phyloP scores from a whole-genome alignment of 805 yeast species.

The Pichia thaimueangensis region DNA sequence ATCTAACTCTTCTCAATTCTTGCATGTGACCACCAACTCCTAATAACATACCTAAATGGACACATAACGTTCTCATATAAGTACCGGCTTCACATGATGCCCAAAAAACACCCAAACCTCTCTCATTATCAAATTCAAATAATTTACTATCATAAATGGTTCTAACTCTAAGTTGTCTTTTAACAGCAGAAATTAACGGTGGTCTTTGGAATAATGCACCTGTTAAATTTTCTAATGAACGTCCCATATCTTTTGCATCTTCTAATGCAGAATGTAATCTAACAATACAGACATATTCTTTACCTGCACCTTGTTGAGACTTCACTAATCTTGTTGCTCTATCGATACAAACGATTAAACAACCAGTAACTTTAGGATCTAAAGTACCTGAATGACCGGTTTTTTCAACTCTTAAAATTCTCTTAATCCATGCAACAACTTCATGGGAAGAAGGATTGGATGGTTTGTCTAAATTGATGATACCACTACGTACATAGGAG shows the following conservation, averaged over 20 bases:
- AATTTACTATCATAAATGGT: slow-evolving; percentile 94
- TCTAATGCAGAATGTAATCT: slow-evolving; percentile 90
- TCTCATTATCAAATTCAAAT: slow-evolving; percentile 93
- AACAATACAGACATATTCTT: slow-evolving; percentile 97
- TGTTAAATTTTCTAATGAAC: slow-evolving; percentile 86
- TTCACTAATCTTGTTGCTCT: slow-evolving; percentile 97
- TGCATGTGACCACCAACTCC: slow-evolving; percentile 99
- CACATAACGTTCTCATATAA: slow-evolving; percentile 98
- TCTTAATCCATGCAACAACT: slow-evolving; percentile 98
- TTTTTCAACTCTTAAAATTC: slow-evolving; percentile 91
- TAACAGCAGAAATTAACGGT: slow-evolving; percentile 97
- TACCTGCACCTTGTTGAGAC: slow-evolving; percentile 99
- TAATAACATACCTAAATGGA: slow-evolving; percentile 94
- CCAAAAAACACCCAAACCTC: slow-evolving; percentile 98
- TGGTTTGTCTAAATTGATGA: slow-evolving; percentile 95
- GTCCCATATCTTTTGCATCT: slow-evolving; percentile 80
- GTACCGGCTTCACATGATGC: slow-evolving; percentile 99
- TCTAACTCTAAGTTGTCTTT: slow-evolving; percentile 97
- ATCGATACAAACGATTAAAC: slow-evolving; percentile 96
- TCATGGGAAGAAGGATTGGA: slow-evolving; percentile 98
- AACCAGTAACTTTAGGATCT: slow-evolving; percentile 96
- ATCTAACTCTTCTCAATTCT: slow-evolving; percentile 97
- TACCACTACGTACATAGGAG: slow-evolving; percentile 88
- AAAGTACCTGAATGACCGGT: slow-evolving; percentile 99
- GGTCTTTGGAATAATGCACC: slow-evolving; percentile 99